Conservation (phyloP, 495 filamentous ascomycete genomes). For the Coniosporium apollinis region DNA sequence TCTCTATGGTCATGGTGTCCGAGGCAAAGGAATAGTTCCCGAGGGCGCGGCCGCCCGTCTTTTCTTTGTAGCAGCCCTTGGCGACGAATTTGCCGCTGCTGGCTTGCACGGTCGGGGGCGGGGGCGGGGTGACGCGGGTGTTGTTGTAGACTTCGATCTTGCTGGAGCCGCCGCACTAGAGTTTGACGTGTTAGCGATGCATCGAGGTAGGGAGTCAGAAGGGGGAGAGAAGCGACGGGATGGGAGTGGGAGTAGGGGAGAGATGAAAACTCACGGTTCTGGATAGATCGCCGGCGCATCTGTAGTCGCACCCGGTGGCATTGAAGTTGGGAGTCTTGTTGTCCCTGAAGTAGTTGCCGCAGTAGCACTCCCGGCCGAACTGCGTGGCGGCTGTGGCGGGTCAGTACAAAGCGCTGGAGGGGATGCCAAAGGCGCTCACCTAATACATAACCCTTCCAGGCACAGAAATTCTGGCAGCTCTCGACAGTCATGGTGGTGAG, state of each 20-base stretch:
- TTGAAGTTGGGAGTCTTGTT: constrained; percentile 6
- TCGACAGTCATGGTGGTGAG: constrained; percentile 11
- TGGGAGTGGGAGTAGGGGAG: background rate
- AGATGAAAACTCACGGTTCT: background rate
- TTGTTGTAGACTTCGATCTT: background rate
- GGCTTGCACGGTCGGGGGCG: background rate
- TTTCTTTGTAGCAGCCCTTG: constrained; percentile 8
- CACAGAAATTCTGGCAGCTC: constrained; percentile 11
- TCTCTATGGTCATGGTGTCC: constrained; percentile 23
- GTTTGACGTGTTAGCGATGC: background rate
- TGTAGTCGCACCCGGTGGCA: background rate
- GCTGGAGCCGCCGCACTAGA: background rate
- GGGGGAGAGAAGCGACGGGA: background rate
- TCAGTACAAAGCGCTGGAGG: no score
- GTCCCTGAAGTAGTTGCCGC: constrained; percentile 7
- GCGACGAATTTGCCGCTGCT: constrained; percentile 8
- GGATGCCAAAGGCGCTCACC: no score
- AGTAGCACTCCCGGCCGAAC: constrained; percentile 12
- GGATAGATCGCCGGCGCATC: background rate
- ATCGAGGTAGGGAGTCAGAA: background rate
- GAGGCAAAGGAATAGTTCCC: constrained; percentile 4
- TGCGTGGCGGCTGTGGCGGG: no score
- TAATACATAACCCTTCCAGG: background rate
- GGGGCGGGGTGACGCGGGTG: background rate
- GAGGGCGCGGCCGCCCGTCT: constrained; percentile 7